Conservation (phyloP, 1,284 basidiomycete species). For the Amylostereum areolatum region DNA sequence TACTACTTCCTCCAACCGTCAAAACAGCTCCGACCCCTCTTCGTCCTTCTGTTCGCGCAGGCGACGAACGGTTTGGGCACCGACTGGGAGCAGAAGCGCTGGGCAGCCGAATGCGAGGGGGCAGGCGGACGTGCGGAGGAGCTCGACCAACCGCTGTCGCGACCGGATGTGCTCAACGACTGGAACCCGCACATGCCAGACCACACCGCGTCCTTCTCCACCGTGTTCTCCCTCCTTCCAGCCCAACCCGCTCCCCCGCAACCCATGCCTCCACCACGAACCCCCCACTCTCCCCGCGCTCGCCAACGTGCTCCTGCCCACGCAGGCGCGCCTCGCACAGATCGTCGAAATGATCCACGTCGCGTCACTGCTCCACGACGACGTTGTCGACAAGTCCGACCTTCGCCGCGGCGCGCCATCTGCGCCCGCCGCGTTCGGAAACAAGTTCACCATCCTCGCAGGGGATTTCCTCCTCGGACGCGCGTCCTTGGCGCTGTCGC, state of each 20-base stretch:
- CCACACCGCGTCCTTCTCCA: constrained; percentile 49
- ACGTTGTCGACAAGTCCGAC: constrained; percentile 85
- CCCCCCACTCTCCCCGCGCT: constrained; percentile 23
- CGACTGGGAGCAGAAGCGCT: constrained; percentile 42
- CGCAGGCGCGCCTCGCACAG: constrained; percentile 89
- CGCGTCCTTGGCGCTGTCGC: constrained; percentile 82
- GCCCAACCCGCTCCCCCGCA: constrained; percentile 32
- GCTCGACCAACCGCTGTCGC: constrained; percentile 67
- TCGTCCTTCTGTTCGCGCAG: constrained; percentile 87
- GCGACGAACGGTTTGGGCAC: constrained; percentile 82
- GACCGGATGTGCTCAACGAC: constrained; percentile 76
- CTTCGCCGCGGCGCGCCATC: constrained; percentile 80
- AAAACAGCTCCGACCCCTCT: constrained; percentile 87
- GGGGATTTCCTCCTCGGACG: constrained; percentile 96
- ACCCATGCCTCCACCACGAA: constrained; percentile 34
- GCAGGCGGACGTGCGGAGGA: constrained; percentile 38
- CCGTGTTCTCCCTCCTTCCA: constrained; percentile 37
- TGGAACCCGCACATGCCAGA: constrained; percentile 80
- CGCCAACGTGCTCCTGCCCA: constrained; percentile 57
- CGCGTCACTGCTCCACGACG: constrained; percentile 93
- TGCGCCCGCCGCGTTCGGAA: constrained; percentile 88
- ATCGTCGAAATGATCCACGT: constrained; percentile 99
- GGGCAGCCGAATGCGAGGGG: constrained; percentile 38
- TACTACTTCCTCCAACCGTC: constrained; percentile 90
- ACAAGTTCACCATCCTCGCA: constrained; percentile 91